phyloP scores from a whole-genome alignment of 73 alveolate genomes.

The Blepharisma stoltei region DNA sequence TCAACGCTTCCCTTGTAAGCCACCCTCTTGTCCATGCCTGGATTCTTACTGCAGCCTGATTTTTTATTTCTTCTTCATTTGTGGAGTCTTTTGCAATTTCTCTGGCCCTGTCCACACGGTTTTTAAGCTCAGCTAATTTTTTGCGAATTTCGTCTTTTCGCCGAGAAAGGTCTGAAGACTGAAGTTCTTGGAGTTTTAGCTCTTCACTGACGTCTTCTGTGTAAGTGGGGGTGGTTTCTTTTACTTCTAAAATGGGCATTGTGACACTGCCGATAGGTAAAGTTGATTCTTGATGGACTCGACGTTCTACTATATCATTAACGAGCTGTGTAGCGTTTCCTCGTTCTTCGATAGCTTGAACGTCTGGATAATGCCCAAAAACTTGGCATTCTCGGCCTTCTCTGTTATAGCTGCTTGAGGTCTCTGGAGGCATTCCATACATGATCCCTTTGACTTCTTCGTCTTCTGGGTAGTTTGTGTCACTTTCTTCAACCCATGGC shows the following conservation, averaged over 20 bases:
- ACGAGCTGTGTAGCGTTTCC: slow-evolving; percentile 18
- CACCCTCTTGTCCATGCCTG: slow-evolving; percentile 26
- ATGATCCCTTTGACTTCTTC: neutral
- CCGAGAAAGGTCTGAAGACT: slow-evolving; percentile 2
- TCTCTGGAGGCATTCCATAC: neutral
- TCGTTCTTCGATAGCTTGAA: neutral
- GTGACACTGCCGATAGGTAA: neutral
- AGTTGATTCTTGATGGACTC: neutral
- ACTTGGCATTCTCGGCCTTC: slow-evolving; percentile 24
- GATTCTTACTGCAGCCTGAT: slow-evolving; percentile 6
- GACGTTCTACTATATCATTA: slow-evolving; percentile 19
- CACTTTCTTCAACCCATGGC: neutral
- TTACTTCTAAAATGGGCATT: slow-evolving; percentile 18
- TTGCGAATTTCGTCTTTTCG: slow-evolving; percentile 23
- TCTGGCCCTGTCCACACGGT: slow-evolving; percentile 11
- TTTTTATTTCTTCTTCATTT: neutral
- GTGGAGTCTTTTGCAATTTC: neutral
- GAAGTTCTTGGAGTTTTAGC: neutral
- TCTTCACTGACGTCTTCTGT: slow-evolving; percentile 3
- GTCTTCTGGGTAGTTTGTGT: slow-evolving; percentile 1
- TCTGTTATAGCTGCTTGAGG: neutral
- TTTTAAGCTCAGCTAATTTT: neutral
- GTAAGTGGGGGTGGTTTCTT: neutral
- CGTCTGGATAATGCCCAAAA: slow-evolving; percentile 5
- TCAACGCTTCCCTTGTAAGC: slow-evolving; percentile 2